Percentiles rank a stretch among this genome's conserved stretches.
Evolutionary conservation across 768 basidiomycete species (phyloP).

Genomic region (Leccinellum luteum): DNA sequence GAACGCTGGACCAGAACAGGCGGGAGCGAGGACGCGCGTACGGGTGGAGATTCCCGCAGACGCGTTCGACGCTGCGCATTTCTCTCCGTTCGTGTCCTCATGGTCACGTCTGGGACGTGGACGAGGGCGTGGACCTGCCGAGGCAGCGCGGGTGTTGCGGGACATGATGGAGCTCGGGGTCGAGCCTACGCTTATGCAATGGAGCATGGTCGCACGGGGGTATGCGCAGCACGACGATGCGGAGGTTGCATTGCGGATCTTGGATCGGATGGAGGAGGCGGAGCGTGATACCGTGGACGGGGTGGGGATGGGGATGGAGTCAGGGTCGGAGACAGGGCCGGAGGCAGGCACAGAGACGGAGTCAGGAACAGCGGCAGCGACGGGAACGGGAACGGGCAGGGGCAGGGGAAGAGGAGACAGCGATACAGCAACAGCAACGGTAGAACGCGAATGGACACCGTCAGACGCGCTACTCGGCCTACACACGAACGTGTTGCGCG

Average conservation of each 20-base stretch:
- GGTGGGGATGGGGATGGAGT: not conserved
- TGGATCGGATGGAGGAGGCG: too few species aligned
- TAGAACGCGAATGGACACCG: too few species aligned
- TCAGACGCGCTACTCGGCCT: too few species aligned
- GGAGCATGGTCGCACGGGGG: slow-evolving; percentile 46
- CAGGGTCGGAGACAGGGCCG: not conserved
- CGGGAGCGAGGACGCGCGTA: not conserved
- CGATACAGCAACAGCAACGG: too few species aligned
- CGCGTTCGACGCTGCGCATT: slow-evolving; percentile 38
- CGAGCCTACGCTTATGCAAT: slow-evolving; percentile 44
- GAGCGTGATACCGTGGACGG: not conserved
- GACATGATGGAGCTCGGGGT: slow-evolving; percentile 53
- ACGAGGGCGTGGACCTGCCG: slow-evolving; percentile 26
- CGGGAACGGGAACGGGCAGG: not conserved
- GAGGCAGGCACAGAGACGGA: not conserved
- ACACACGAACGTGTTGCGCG: too few species aligned
- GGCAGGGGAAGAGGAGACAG: too few species aligned
- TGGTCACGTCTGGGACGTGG: slow-evolving; percentile 32
- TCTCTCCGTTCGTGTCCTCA: slow-evolving; percentile 51
- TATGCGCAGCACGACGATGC: slow-evolving; percentile 33
- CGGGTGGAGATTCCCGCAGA: slow-evolving; percentile 25
- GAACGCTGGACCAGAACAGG: too few species aligned
- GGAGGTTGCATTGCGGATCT: too few species aligned
- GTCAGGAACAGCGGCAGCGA: not conserved
- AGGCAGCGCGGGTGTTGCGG: slow-evolving; percentile 32